Base-by-base conservation (phyloP, 2,329 filamentous ascomycete species). In the Verticillium zaregamsianum region DNA sequence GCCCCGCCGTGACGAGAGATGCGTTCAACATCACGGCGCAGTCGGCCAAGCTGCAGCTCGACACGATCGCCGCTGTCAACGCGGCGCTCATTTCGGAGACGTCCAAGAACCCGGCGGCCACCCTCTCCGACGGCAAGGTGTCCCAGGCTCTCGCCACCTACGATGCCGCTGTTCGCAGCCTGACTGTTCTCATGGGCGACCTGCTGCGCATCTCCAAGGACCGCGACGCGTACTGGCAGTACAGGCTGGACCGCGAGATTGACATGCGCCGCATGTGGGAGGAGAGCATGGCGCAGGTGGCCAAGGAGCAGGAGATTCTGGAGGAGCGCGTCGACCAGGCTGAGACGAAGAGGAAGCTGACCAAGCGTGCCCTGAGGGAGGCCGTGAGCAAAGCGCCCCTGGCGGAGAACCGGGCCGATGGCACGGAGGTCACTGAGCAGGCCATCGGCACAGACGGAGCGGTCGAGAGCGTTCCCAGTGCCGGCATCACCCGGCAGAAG, bases 211-310 rank as follows among this genome's bases (percentile, higher is more conserved):
- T 99, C 70, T 94, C 93, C 9, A 89, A 91, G 69, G 95, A 99
- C 72, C 90, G 96, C 59, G 95, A 99, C 75, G 88, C 92, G 0
- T 97, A 96, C 73, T 99, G 95, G 95, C 94, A 98, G 74, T 96
- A 96, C 72, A 89, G 93, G 15, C 81, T 99, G 49, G 93, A 97
- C 68, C 89, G 93, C 60, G 95, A 99, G 77, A 89, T 89, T 54
- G 92, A 97, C 72, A 90, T 98, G 77, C 88, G 95, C 40, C 89
- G 91, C 63, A 91, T 99, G 87, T 99, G 95, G 95, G 95, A 99
- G 76, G 95, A 99, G 70, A 98, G 93, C 76, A 97, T 99, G 95
- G 93, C 95, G 11, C 89, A 93, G 69, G 90, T 99, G n/a, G 95
- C 93, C 20, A 88, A 87, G 61, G 95, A 99, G 73, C 95, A 99